Percentiles rank a stretch among this genome's conserved stretches.
These are phyloP conservation scores for Fraxinus paxiana DNA, from an alignment of 305 asterid species.

Conservation along the genomic window DNA sequence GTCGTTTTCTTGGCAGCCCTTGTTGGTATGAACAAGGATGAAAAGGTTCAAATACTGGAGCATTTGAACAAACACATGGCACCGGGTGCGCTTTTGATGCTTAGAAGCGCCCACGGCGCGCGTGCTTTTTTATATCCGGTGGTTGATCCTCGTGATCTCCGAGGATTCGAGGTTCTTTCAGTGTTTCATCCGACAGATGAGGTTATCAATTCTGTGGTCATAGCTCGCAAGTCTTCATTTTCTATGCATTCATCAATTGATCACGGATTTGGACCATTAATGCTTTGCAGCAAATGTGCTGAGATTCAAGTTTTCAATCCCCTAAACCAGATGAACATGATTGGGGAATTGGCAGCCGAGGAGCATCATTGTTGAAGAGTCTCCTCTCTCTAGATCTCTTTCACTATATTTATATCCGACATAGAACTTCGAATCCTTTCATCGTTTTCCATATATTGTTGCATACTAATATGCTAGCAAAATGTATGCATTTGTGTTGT, in stretches of 20 bases:
- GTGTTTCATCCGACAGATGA: not conserved
- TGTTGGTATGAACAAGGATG: not conserved
- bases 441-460: not conserved
- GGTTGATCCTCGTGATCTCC: not conserved
- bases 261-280: not conserved
- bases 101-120: not conserved
- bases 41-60: not conserved
- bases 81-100: not conserved
- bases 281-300: not conserved
- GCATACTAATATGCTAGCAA: not conserved
- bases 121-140: not conserved
- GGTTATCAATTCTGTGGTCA: not conserved
- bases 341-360: not conserved
- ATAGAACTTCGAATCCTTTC: not conserved
- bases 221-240: not conserved
- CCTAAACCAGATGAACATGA: not conserved
- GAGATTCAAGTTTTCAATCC: not conserved
- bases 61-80: not conserved
- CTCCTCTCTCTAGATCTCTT: not conserved
- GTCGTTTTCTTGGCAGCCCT: not conserved
- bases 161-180: not conserved
- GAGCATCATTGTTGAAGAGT: not conserved
- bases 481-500: not conserved
- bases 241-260: not conserved
- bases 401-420: not conserved